These are phyloP conservation scores for Sugiyamaella americana DNA, from an alignment of 805 yeast species.

Conservation along the genomic window DNA sequence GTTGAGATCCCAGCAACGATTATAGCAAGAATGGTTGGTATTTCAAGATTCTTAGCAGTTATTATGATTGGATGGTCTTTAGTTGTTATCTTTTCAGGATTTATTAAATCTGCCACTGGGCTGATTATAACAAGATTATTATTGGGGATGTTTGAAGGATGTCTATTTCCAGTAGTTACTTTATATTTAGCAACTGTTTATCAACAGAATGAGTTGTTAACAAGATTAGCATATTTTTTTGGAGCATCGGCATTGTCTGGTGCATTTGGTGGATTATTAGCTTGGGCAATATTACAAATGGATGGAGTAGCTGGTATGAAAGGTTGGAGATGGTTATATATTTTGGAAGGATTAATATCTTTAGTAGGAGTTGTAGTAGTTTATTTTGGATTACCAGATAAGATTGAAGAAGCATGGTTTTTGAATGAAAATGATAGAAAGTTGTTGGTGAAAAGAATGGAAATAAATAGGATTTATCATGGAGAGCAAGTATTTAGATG, in stretches of 20 bases:
- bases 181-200: conserved; percentile 37
- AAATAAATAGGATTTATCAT: neutral
- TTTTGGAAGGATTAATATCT: conserved; percentile 44
- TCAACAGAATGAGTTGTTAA: conserved; percentile 34
- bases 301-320: conserved; percentile 35
- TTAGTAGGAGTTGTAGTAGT: conserved; percentile 36
- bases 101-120: conserved; percentile 44
- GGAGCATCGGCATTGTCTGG: conserved; percentile 39
- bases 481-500: conserved; percentile 6
- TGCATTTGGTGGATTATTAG: conserved; percentile 46
- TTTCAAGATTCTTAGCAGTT: conserved; percentile 40
- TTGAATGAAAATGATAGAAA: conserved; percentile 24
- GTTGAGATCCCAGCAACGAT: conserved; percentile 43
- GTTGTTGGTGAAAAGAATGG: neutral
- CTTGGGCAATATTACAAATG: conserved; percentile 40
- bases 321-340: conserved; percentile 48
- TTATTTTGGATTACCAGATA: conserved; percentile 45
- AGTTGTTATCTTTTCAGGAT: conserved; percentile 10
- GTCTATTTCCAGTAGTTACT: conserved; percentile 39
- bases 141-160: conserved; percentile 58
- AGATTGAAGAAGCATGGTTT: conserved; percentile 35
- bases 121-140: conserved; percentile 57
- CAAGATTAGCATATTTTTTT: conserved; percentile 35
- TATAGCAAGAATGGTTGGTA: conserved; percentile 41
- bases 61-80: conserved; percentile 22